phyloP scores from a whole-genome alignment of 495 filamentous ascomycete species.

The Penicillium flavigenum region DNA sequence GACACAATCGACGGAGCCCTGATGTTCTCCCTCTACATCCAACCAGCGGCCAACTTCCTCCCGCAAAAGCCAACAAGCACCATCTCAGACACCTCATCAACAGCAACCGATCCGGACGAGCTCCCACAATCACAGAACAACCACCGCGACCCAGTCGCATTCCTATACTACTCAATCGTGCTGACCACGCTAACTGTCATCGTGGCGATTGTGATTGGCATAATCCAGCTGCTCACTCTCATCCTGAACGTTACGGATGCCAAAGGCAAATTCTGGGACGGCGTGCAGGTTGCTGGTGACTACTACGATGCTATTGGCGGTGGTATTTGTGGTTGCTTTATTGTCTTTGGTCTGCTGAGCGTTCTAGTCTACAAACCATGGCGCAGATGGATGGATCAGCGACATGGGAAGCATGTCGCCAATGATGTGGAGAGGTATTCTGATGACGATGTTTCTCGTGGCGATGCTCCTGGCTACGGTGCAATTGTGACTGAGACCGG shows the following conservation, averaged over 20 bases:
- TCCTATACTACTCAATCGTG: conserved; percentile 92
- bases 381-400: conserved; percentile 59
- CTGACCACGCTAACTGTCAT: conserved; percentile 83
- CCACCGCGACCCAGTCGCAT: conserved; percentile 72
- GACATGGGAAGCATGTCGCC: conserved; percentile 32
- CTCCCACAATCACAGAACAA: conserved; percentile 33
- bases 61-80: conserved; percentile 29
- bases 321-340: conserved; percentile 77
- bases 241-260: conserved; percentile 72
- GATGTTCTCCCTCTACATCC: conserved; percentile 93
- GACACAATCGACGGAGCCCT: conserved; percentile 90
- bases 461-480: not conserved
- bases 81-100: conserved; percentile 14
- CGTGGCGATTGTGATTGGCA: conserved; percentile 80
- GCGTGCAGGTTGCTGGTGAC: conserved; percentile 70
- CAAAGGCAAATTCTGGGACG: conserved; percentile 80
- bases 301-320: conserved; percentile 87
- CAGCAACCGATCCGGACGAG: conserved; percentile 23
- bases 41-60: conserved; percentile 48
- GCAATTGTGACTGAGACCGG: conserved; percentile 4
- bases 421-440: conserved; percentile 26
- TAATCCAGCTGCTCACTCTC: conserved; percentile 79
- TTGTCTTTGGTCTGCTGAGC: conserved; percentile 70
- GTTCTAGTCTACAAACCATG: conserved; percentile 75
- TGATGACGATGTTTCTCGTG: conserved; percentile 16